Conservation (phyloP, 805 yeast genomes). For the Kodamaea jinghongensis region DNA sequence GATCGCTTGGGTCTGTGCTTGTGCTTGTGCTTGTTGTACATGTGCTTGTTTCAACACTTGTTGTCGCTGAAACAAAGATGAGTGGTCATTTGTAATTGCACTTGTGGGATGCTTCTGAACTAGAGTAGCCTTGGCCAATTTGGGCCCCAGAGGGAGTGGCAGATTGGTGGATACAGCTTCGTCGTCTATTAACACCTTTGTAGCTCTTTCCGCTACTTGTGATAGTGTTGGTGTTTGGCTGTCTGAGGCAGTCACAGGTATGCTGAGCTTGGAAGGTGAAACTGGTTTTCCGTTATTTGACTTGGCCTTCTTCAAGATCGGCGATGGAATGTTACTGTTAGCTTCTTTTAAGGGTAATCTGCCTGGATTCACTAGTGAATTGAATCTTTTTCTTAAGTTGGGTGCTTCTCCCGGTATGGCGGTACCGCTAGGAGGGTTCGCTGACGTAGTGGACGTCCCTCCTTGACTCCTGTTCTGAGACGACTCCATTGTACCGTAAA, state of each 20-base stretch:
- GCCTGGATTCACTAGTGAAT: conserved; percentile 10
- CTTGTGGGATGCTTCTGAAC: conserved; percentile 1
- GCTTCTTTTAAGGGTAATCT: conserved; percentile 42
- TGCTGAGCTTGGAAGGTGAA: conserved; percentile 7
- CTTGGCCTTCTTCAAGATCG: conserved; percentile 31
- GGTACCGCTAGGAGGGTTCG: conserved; percentile 1
- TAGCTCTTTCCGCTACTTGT: not conserved
- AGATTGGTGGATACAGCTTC: not conserved
- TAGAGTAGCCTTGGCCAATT: not conserved
- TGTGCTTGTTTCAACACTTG: conserved; percentile 2
- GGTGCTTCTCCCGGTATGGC: conserved; percentile 5
- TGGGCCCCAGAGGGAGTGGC: conserved; percentile 3
- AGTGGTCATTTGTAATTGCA: conserved; percentile 1
- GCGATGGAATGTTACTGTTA: conserved; percentile 38
- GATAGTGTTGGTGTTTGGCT: conserved; percentile 1
- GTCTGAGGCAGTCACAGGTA: not conserved
- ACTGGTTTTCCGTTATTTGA: conserved; percentile 13
- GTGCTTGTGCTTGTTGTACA: no score
- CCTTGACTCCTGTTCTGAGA: conserved; percentile 7
- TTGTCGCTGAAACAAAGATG: conserved; percentile 4
- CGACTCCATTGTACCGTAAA: conserved; percentile 7
- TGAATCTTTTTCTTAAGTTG: conserved; percentile 11
- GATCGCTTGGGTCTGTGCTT: not conserved
- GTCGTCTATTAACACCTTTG: conserved; percentile 1
- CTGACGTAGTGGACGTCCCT: conserved; percentile 5